Percentiles rank a stretch among this genome's conserved stretches.
phyloP scores from a whole-genome alignment of 2,329 filamentous ascomycete genomes.

The Calycina herbarum region DNA sequence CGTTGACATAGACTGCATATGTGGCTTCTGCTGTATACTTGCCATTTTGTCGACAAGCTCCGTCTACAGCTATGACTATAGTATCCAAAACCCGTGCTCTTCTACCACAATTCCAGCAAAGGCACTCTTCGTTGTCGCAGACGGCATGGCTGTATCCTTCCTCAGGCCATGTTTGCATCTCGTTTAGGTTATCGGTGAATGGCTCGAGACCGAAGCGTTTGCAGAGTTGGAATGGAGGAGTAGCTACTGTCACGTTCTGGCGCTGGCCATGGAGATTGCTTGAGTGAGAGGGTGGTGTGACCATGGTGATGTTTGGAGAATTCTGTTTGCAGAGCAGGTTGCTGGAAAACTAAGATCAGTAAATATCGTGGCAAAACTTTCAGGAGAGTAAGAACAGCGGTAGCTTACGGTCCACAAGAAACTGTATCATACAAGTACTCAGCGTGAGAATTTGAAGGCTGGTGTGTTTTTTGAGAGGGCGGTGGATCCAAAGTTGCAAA shows the following conservation, averaged over 20 bases:
- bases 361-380: not conserved
- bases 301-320: not conserved
- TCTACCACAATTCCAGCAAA: too few relatives aligned
- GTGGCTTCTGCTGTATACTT: not conserved
- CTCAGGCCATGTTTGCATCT: not conserved
- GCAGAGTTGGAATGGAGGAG: not conserved
- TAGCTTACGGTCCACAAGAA: not conserved
- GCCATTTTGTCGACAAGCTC: not conserved
- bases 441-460: too few relatives aligned
- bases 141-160: not conserved
- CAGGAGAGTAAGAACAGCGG: not conserved
- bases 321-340: not conserved
- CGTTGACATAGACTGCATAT: not conserved
- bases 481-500: too few relatives aligned
- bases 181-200: not conserved
- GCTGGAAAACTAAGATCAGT: not conserved
- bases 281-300: not conserved
- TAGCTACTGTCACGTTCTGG: not conserved
- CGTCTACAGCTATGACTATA: constrained; percentile 1
- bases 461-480: too few relatives aligned
- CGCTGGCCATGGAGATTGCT: not conserved
- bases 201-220: not conserved
- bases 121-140: not conserved
- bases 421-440: not conserved
- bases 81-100: not conserved